Evolutionary conservation across 768 basidiomycete species (phyloP).

Genomic region (Tylopilus rubrobrunneus): DNA sequence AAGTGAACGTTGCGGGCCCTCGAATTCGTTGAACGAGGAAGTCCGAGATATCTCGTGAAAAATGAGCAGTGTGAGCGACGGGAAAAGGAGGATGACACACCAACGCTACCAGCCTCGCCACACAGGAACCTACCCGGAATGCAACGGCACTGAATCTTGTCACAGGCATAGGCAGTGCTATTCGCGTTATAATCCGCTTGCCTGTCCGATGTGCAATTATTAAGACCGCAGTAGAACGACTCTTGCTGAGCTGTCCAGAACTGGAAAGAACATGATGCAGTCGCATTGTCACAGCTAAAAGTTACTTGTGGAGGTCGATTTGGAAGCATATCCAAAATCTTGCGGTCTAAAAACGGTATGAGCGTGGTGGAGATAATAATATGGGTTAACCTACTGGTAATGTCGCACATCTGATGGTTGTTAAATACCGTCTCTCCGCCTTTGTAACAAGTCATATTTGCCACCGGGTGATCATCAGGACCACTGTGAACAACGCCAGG

Average conservation of each 20-base stretch:
- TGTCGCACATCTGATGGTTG: conserved; percentile 97
- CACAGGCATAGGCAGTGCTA: conserved; percentile 73
- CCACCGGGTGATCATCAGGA: conserved; percentile 38
- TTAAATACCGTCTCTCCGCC: conserved; percentile 91
- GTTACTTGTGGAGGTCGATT: conserved; percentile 93
- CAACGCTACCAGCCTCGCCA: conserved; percentile 90
- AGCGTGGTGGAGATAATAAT: background rate
- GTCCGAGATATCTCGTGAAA: conserved; percentile 72
- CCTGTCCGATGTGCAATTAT: conserved; percentile 54
- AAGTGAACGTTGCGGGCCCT: conserved; percentile 87
- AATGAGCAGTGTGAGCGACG: background rate
- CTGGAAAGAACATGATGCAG: conserved; percentile 82
- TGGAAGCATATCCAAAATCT: conserved; percentile 90
- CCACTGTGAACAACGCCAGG: conserved; percentile 36
- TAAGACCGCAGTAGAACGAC: conserved; percentile 91
- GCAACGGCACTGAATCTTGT: conserved; percentile 84
- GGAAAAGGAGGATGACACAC: conserved; percentile 43
- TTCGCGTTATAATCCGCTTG: conserved; percentile 60
- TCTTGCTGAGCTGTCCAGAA: conserved; percentile 97
- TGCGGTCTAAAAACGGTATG: conserved; percentile 59
- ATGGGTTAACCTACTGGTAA: conserved; percentile 71
- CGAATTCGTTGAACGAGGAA: conserved; percentile 87
- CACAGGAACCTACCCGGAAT: conserved; percentile 94
- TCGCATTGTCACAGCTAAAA: conserved; percentile 75
- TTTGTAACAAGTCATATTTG: conserved; percentile 90